Evolutionary conservation across 768 basidiomycete species (phyloP).

Genomic region (Dioszegia hungarica): DNA sequence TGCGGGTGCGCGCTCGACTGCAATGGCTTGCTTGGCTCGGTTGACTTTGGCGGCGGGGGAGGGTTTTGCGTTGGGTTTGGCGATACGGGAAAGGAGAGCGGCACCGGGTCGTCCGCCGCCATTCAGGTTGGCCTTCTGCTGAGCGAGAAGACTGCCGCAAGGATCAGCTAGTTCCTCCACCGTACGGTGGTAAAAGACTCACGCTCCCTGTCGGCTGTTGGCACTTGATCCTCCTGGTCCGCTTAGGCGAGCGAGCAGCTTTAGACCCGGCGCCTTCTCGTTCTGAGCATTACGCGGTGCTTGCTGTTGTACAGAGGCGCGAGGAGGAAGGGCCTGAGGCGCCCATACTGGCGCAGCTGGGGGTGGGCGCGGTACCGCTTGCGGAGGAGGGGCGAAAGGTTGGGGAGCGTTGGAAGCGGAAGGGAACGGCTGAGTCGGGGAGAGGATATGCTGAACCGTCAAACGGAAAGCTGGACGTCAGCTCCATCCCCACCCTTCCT

Average conservation of each 20-base stretch:
- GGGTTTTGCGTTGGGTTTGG: slow-evolving; percentile 10
- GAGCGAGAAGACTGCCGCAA: slow-evolving; percentile 20
- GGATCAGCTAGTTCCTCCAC: neutral
- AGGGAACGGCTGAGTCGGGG: slow-evolving; percentile 23
- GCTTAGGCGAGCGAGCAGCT: slow-evolving; percentile 26
- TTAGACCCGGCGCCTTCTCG: slow-evolving; percentile 28
- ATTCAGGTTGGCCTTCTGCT: slow-evolving; percentile 35
- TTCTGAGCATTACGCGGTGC: neutral
- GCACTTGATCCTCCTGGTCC: slow-evolving; percentile 11
- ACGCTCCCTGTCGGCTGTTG: slow-evolving; percentile 21
- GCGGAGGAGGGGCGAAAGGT: neutral
- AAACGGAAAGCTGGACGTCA: slow-evolving; percentile 21
- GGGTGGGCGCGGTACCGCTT: neutral
- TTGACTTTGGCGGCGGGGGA: slow-evolving; percentile 19
- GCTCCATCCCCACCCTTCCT: neutral
- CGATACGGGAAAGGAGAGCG: slow-evolving; percentile 25
- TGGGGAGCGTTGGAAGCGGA: slow-evolving; percentile 2
- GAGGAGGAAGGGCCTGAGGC: no score
- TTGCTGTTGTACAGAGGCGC: no score
- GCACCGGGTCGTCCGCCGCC: slow-evolving; percentile 11
- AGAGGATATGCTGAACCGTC: slow-evolving; percentile 31
- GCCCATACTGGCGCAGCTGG: no score
- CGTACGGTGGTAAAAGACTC: no score
- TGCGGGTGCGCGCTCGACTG: no score
- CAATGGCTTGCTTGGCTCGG: slow-evolving; percentile 34